A percentile compares a stretch with the other conserved stretches of the same genome.
phyloP scores from a whole-genome alignment of 1,284 basidiomycete species.

The Neonothopanus nambi region DNA sequence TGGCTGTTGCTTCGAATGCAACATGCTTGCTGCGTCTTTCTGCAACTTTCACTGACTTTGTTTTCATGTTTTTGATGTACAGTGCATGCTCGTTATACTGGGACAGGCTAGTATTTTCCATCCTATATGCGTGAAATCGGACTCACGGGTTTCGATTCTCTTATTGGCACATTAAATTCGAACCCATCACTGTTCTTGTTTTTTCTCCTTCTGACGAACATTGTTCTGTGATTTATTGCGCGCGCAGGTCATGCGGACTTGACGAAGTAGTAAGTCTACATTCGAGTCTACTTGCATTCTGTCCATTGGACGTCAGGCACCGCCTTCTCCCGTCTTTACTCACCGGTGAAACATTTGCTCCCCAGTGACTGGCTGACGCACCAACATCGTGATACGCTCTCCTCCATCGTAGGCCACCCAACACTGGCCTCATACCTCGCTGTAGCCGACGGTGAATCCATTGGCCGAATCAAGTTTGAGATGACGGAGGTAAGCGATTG shows the following conservation, averaged over 20 bases:
- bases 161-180: no score
- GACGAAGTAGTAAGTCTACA: slow-evolving; percentile 80
- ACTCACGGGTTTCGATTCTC: neutral
- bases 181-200: neutral
- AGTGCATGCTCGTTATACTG: slow-evolving; percentile 97
- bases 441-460: slow-evolving; percentile 91
- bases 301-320: neutral
- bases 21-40: no score
- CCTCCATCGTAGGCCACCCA: slow-evolving; percentile 91
- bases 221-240: neutral
- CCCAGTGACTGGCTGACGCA: slow-evolving; percentile 95
- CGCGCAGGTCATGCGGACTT: slow-evolving; percentile 86
- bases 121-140: neutral
- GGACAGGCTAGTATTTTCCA: slow-evolving; percentile 64
- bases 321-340: slow-evolving; percentile 9
- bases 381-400: slow-evolving; percentile 93
- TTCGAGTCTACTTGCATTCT: slow-evolving; percentile 5
- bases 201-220: slow-evolving; percentile 13
- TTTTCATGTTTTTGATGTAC: slow-evolving; percentile 6
- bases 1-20: slow-evolving; percentile 14
- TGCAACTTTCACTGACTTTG: neutral
- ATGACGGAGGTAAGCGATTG: slow-evolving; percentile 80
- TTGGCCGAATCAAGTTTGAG: slow-evolving; percentile 91
- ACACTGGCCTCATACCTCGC: slow-evolving; percentile 85
- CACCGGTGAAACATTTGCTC: neutral